phyloP scores from a whole-genome alignment of 345 rosid genomes.

The Hibiscus trionum region DNA sequence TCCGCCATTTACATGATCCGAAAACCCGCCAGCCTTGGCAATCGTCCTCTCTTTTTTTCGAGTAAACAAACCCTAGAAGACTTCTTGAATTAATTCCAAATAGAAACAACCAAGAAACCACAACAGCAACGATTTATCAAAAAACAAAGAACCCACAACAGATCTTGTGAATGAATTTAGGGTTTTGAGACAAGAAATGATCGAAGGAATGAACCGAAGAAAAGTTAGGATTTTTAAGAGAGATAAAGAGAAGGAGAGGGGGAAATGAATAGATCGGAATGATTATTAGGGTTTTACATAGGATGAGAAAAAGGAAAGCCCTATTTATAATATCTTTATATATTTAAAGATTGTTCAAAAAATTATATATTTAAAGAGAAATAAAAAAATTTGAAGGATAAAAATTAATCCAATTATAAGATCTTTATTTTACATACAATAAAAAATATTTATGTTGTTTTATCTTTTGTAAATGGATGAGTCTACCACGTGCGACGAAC shows the following conservation, averaged over 20 bases:
- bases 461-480: too few relatives aligned
- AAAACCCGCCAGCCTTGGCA: conserved; percentile 33
- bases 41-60: conserved; percentile 2
- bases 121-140: too few relatives aligned
- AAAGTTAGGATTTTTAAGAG: background rate
- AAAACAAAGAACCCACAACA: background rate
- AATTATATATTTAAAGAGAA: background rate
- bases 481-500: too few relatives aligned
- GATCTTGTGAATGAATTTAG: conserved; percentile 12
- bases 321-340: background rate
- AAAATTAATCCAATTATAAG: background rate
- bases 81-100: background rate
- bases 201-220: background rate
- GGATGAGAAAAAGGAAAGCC: conserved; percentile 2
- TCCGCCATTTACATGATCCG: conserved; percentile 57
- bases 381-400: background rate
- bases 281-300: conserved; percentile 39
- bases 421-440: too few relatives aligned
- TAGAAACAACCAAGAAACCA: background rate
- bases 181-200: background rate
- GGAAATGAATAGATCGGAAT: background rate
- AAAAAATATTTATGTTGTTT: too few relatives aligned
- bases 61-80: conserved; percentile 22
- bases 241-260: background rate
- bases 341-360: background rate